phyloP scores from a whole-genome alignment of 163 green algal genomes.

The Chlorella variabilis region DNA sequence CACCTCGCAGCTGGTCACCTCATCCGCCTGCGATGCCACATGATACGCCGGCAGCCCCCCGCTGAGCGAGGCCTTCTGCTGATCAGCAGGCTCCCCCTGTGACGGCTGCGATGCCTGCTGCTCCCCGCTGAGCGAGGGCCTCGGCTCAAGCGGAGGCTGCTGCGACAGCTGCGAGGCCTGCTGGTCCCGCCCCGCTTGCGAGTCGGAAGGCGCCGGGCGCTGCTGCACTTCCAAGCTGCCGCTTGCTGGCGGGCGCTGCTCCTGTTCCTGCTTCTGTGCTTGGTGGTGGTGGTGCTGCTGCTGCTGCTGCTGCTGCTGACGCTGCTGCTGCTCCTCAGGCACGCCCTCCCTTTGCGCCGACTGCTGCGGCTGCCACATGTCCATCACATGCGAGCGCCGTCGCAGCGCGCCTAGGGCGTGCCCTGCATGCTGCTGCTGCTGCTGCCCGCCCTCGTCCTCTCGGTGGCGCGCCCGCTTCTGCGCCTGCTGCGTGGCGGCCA shows the following conservation, averaged over 20 bases:
- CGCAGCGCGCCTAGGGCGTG: not conserved
- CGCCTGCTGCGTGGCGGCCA: constrained; percentile 7
- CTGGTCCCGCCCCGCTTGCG: too few relatives aligned
- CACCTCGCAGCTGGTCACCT: too few relatives aligned
- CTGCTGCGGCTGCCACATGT: not conserved
- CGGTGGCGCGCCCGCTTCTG: not conserved
- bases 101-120: too few relatives aligned
- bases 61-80: too few relatives aligned
- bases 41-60: too few relatives aligned
- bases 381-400: not conserved
- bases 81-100: too few relatives aligned
- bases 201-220: too few relatives aligned
- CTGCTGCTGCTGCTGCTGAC: not conserved
- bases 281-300: too few relatives aligned
- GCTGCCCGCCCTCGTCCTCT: not conserved
- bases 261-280: not conserved
- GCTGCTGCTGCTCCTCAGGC: not conserved
- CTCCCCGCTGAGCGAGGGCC: too few relatives aligned
- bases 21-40: too few relatives aligned
- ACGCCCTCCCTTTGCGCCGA: not conserved
- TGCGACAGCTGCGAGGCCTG: too few relatives aligned
- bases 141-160: too few relatives aligned
- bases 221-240: not conserved
- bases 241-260: constrained; percentile 8
- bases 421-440: not conserved